phyloP scores from a whole-genome alignment of 2,329 filamentous ascomycete genomes.

The Aspergillus felis region DNA sequence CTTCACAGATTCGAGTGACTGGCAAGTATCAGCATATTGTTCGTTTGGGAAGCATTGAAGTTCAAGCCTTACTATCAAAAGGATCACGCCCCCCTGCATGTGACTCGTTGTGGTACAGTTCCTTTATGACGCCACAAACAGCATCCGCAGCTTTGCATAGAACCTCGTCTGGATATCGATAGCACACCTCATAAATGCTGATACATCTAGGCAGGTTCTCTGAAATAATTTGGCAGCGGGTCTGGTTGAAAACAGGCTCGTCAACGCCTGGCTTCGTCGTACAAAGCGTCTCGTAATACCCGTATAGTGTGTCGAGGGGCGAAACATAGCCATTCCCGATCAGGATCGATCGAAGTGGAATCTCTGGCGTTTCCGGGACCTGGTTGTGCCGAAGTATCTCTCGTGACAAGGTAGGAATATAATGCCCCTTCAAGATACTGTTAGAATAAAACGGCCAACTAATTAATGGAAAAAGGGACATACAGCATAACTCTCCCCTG shows the following conservation, averaged over 20 bases:
- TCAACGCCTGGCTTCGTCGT: slow-evolving; percentile 43
- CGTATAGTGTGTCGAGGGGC: slow-evolving; percentile 37
- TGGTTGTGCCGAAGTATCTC: slow-evolving; percentile 44
- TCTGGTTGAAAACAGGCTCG: slow-evolving; percentile 42
- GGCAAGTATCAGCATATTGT: neutral
- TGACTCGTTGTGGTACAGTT: slow-evolving; percentile 15
- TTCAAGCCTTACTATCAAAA: slow-evolving; percentile 13
- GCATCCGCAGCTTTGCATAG: slow-evolving; percentile 9
- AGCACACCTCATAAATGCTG: slow-evolving; percentile 37
- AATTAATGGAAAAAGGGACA: neutral
- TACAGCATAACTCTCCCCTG: slow-evolving; percentile 47
- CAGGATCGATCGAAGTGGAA: slow-evolving; percentile 43
- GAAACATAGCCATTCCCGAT: slow-evolving; percentile 47
- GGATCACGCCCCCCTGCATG: slow-evolving; percentile 13
- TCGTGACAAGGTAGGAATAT: slow-evolving; percentile 44
- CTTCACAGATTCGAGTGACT: slow-evolving; percentile 14
- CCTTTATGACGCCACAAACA: slow-evolving; percentile 11
- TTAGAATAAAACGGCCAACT: neutral
- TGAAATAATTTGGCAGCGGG: slow-evolving; percentile 45
- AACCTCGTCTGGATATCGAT: slow-evolving; percentile 5
- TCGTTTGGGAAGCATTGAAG: neutral
- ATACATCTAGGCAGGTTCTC: slow-evolving; percentile 43
- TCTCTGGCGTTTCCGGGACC: slow-evolving; percentile 36
- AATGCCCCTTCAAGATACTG: slow-evolving; percentile 36
- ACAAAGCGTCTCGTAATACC: slow-evolving; percentile 47